phyloP scores from a whole-genome alignment of 1,284 basidiomycete species.

The Boletus mariae region DNA sequence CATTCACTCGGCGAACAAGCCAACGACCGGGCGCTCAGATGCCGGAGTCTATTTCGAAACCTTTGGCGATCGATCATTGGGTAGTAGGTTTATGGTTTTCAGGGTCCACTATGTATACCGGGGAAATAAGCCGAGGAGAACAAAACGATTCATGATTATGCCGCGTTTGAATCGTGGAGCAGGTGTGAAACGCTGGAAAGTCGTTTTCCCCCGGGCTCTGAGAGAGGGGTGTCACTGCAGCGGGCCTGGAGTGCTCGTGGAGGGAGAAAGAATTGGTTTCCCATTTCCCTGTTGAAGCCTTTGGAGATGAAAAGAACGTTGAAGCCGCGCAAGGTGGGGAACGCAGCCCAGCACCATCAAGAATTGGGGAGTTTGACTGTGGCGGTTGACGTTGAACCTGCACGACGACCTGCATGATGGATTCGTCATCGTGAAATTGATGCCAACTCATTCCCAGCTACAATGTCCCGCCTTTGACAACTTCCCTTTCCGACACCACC shows the following conservation, averaged over 20 bases:
- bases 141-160: background rate
- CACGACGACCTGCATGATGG: background rate
- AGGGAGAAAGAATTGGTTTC: background rate
- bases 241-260: background rate
- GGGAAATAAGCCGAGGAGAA: background rate
- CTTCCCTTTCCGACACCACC: background rate
- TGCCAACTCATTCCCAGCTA: too few relatives aligned
- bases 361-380: background rate
- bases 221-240: background rate
- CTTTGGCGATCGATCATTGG: background rate
- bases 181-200: background rate
- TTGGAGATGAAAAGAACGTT: background rate
- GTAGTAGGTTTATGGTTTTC: background rate
- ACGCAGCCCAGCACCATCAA: background rate
- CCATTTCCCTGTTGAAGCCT: background rate
- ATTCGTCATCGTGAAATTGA: background rate
- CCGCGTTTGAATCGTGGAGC: background rate
- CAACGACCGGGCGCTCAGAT: constrained; percentile 6
- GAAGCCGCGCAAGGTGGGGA: background rate
- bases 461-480: background rate
- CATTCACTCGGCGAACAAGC: constrained; percentile 7
- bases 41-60: background rate
- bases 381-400: too few relatives aligned
- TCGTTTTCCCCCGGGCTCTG: too few relatives aligned
- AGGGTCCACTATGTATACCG: background rate